Percentiles rank a stretch among this genome's conserved stretches.
These are phyloP conservation scores for Primulina huaijiensis DNA, from an alignment of 257 asterid species.

Conservation along the genomic window DNA sequence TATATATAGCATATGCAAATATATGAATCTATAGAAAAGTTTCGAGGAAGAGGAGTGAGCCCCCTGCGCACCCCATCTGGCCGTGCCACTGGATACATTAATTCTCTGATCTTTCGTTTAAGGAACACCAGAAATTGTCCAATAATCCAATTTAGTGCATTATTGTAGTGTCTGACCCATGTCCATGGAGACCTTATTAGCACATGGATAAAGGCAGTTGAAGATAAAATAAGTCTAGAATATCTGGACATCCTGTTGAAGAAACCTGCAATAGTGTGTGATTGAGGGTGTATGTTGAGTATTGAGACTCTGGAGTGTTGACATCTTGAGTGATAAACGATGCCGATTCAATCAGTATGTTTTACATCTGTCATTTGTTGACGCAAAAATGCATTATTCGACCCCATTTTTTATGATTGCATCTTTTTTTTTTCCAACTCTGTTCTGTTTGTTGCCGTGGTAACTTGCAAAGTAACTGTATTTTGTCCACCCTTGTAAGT, in stretches of 20 bases:
- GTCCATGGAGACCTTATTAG: not conserved
- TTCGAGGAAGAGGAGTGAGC: no score
- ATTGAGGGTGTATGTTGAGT: not conserved
- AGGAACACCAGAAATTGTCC: not conserved
- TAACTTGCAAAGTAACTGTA: not conserved
- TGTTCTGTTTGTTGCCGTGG: not conserved
- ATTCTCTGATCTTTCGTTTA: not conserved
- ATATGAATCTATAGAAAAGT: no score
- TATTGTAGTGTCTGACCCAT: constrained; percentile 8
- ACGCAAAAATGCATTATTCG: no score
- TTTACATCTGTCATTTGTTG: not conserved
- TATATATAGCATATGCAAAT: no score
- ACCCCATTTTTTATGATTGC: not conserved
- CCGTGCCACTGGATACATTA: not conserved
- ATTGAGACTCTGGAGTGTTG: not conserved
- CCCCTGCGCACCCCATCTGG: no score
- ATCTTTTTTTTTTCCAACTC: not conserved
- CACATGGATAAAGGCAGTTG: not conserved
- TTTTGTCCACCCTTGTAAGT: constrained; percentile 2
- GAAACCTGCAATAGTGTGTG: not conserved
- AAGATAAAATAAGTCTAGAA: not conserved
- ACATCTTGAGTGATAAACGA: not conserved
- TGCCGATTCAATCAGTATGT: not conserved
- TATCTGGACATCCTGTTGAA: not conserved
- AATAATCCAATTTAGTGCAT: not conserved